Percentiles rank a stretch among this genome's conserved stretches.
These are phyloP conservation scores for Berberis thunbergii DNA, from an alignment of 164 flowering plant species.

Conservation along the genomic window DNA sequence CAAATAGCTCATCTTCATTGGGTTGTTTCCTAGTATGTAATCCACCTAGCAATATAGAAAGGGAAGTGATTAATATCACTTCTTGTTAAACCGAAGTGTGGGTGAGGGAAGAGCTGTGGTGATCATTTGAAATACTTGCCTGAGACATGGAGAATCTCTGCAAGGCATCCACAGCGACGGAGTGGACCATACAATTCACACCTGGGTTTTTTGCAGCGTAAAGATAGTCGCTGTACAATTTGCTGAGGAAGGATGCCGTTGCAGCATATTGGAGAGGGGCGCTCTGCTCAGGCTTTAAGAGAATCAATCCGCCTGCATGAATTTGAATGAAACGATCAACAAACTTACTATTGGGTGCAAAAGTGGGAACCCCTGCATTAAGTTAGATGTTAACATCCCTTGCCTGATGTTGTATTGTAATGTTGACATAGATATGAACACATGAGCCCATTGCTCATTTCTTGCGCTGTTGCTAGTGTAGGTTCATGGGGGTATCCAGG, in stretches of 20 bases:
- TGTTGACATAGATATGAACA: constrained; percentile 43
- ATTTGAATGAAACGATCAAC: not conserved
- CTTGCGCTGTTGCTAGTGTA: constrained; percentile 20
- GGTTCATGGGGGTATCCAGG: constrained; percentile 52
- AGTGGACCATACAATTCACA: constrained; percentile 20
- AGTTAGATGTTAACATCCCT: not conserved
- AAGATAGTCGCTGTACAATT: constrained; percentile 56
- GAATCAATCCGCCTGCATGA: constrained; percentile 41
- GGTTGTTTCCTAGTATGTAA: constrained; percentile 67
- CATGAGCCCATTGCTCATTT: constrained; percentile 29
- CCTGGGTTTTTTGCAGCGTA: constrained; percentile 21
- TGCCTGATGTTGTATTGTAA: constrained; percentile 32
- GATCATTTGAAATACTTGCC: constrained; percentile 17
- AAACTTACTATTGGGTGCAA: not conserved
- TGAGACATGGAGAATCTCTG: constrained; percentile 45
- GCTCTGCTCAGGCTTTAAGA: constrained; percentile 25
- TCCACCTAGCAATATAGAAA: constrained; percentile 24
- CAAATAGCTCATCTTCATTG: constrained; percentile 63
- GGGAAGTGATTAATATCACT: not conserved
- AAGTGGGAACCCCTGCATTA: not conserved
- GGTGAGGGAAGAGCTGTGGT: not conserved
- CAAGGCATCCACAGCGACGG: constrained; percentile 27
- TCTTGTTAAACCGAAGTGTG: not conserved
- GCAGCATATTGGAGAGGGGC: constrained; percentile 47
- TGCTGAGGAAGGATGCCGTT: constrained; percentile 52